Evolutionary conservation across 176 grass and related monocot genomes (phyloP).

Genomic region (Rhynchospora pubera): DNA sequence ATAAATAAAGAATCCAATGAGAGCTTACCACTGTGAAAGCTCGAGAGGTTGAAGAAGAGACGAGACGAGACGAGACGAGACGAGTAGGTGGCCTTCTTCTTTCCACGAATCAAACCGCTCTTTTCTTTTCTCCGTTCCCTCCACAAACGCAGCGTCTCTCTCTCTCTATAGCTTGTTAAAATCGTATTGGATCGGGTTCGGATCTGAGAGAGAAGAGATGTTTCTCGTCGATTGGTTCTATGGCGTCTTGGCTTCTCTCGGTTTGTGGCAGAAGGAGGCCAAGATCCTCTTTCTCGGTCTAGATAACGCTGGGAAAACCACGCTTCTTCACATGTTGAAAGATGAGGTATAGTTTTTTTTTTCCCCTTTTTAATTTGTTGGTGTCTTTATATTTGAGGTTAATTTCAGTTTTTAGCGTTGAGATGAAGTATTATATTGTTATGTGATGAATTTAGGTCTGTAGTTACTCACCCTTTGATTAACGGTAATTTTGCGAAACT

Average conservation of each 20-base stretch:
- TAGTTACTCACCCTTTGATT: neutral
- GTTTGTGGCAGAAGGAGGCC: too few species aligned
- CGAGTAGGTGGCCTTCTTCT: slow-evolving; percentile 2
- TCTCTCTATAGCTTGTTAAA: neutral
- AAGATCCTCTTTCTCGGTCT: neutral
- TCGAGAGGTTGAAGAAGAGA: neutral
- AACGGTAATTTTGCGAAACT: too few species aligned
- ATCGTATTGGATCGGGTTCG: neutral
- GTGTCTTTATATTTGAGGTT: neutral
- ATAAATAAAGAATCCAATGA: too few species aligned
- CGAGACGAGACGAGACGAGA: neutral
- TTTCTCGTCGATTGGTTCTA: slow-evolving; percentile 32
- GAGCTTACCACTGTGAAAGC: too few species aligned
- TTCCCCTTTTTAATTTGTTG: neutral
- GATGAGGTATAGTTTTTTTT: slow-evolving; percentile 25
- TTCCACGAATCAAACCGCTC: neutral
- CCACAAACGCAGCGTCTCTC: neutral
- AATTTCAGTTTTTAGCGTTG: neutral
- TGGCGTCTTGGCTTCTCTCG: too few species aligned
- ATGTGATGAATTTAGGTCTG: neutral
- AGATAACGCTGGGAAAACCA: slow-evolving; percentile 40
- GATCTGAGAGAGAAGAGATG: slow-evolving; percentile 17
- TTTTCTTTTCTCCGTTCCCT: neutral
- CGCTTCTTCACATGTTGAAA: slow-evolving; percentile 48
- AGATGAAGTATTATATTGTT: neutral